Evolutionary conservation across 2,329 filamentous ascomycete species (phyloP), one percentile per base, ranked within the genome.

Genomic region (Cercospora zeae-maydis): DNA sequence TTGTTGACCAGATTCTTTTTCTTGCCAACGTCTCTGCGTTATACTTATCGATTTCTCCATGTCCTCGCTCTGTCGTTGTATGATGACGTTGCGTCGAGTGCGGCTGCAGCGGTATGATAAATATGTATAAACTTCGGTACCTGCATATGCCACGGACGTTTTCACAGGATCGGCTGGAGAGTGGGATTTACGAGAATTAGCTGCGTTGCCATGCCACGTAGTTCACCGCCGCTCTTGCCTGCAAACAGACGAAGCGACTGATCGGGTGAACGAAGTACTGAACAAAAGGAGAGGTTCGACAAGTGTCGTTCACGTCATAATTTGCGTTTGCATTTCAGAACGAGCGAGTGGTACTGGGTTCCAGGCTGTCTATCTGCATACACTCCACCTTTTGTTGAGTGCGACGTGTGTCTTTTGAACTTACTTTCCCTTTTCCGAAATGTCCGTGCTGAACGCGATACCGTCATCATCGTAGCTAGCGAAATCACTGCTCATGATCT

Each of bases 401-500:
- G 21, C 39, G 6, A 36, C 37, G 27, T 21, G 27, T 37, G 9
- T 16, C 16, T 6, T 13, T 24, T 59, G 59, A 53, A 21, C 21
- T 42, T 61, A 59, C 52, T 49, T 49, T 27, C 47, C 62, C 36
- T 49, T 45, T 11, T n/a, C 34, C 16, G 37, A 14, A n/a, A 54
- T 21, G 27, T 59, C 61, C 34, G 56, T 58, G 31, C 58, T 57
- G 13, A 66, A 63, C 10, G 37, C 49, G 36, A 63, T 54, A n/a
- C 51, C 37, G 9, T 57, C 55, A 4, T 64, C 67, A 59, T 72
- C 71, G 53, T 70, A 70, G 21, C 64, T 66, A 6, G 67, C 70
- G 58, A 73, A 73, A n/a, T 73, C 72, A 51, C 69, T 70, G 47
- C 67, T 72, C 65, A 74, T 62, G 21, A 73, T 69, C 33, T 71